Conservation (phyloP, 768 basidiomycete species). For the Tricholoma furcatifolium region DNA sequence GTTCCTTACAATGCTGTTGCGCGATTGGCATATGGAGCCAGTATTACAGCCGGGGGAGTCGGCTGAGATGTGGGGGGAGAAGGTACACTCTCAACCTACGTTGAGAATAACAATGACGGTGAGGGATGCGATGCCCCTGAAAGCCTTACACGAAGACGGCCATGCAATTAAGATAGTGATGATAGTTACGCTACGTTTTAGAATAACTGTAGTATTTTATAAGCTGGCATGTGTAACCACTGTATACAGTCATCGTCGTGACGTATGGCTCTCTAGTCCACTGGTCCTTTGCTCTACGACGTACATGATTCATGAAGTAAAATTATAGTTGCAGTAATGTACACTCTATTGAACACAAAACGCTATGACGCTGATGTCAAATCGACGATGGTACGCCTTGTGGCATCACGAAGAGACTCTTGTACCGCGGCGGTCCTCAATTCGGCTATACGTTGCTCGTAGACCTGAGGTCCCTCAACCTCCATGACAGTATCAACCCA, state of each 20-base stretch:
- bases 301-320: too few species aligned
- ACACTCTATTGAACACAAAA: neutral
- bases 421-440: neutral
- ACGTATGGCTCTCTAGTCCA: too few species aligned
- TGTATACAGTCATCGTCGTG: too few species aligned
- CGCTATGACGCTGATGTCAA: conserved; percentile 2
- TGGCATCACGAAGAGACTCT: neutral
- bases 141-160: conserved; percentile 19
- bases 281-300: too few species aligned
- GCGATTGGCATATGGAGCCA: conserved; percentile 55
- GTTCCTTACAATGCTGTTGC: conserved; percentile 48
- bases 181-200: too few species aligned
- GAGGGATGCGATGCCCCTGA: conserved; percentile 30
- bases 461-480: conserved; percentile 1
- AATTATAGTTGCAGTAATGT: neutral
- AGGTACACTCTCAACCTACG: conserved; percentile 31
- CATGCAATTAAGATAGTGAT: too few species aligned
- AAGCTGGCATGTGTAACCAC: too few species aligned
- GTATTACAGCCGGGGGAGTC: conserved; percentile 36
- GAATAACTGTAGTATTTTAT: too few species aligned
- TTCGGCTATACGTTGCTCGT: neutral
- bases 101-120: conserved; percentile 35
- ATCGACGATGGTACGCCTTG: neutral
- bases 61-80: conserved; percentile 31
- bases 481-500: conserved; percentile 69